Evolutionary conservation across 2,329 filamentous ascomycete genomes (phyloP).

Genomic region (Juglanconis juglandina): DNA sequence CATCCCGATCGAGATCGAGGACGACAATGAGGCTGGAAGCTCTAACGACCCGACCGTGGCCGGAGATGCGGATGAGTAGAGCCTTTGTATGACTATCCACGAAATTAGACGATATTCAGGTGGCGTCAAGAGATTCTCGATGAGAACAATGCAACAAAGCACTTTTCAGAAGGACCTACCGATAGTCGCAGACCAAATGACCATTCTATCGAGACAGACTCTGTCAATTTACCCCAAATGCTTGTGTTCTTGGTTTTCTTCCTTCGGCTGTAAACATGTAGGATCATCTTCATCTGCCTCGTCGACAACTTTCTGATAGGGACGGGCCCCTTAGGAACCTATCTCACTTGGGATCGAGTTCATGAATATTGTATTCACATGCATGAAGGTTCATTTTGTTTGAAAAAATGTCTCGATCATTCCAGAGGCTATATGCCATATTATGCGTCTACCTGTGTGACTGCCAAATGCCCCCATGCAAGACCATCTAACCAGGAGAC

Average conservation of each 20-base stretch:
- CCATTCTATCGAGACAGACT: not conserved
- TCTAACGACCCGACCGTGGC: not conserved
- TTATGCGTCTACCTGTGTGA: not conserved
- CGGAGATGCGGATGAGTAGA: not conserved
- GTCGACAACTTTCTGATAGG: not conserved
- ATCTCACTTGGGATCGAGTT: not conserved
- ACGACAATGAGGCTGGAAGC: not conserved
- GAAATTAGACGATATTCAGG: conserved; percentile 15
- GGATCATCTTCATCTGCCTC: not conserved
- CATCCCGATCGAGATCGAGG: not conserved
- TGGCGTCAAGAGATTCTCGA: conserved; percentile 3
- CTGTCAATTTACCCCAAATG: not conserved
- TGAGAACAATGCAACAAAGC: conserved; percentile 2
- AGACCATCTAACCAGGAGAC: conserved; percentile 1
- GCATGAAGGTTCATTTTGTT: not conserved
- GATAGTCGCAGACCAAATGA: not conserved
- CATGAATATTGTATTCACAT: not conserved
- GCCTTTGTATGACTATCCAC: conserved; percentile 11
- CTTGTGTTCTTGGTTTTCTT: not conserved
- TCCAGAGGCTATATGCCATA: not conserved
- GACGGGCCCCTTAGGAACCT: not conserved
- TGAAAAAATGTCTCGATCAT: not conserved
- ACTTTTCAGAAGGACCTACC: not conserved
- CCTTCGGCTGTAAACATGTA: not conserved
- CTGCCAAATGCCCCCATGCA: not conserved